Evolutionary conservation across 2,329 filamentous ascomycete species (phyloP).

Genomic region (Claviceps humidiphila): DNA sequence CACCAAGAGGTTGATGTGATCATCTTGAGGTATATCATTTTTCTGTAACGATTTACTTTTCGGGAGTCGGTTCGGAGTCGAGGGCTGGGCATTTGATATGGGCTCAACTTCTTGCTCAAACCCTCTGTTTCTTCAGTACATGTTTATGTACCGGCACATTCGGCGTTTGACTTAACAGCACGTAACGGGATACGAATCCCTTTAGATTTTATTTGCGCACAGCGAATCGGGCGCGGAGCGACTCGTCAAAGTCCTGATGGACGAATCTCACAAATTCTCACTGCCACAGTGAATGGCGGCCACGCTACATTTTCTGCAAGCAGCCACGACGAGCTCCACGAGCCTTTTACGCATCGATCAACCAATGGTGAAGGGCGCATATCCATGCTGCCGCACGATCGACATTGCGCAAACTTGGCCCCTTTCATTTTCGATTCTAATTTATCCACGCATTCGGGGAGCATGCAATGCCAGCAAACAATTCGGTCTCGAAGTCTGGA

Average conservation of each 20-base stretch:
- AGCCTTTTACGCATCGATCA: background rate
- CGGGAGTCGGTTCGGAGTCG: background rate
- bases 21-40: conserved; percentile 12
- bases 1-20: conserved; percentile 13
- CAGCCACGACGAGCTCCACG: background rate
- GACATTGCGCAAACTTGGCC: background rate
- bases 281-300: background rate
- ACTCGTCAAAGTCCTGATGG: background rate
- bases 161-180: conserved; percentile 14
- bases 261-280: background rate
- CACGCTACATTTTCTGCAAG: background rate
- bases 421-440: background rate
- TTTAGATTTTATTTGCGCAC: background rate
- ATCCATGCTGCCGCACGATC: background rate
- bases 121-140: conserved; percentile 10
- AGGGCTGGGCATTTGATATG: background rate
- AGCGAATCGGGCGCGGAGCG: background rate
- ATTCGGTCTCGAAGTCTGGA: background rate
- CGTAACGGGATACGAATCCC: background rate
- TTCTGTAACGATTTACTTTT: conserved; percentile 1
- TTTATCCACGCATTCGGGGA: conserved; percentile 1
- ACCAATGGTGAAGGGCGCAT: too few species aligned
- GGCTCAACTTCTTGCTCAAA: background rate
- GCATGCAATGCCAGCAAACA: background rate
- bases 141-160: conserved; percentile 20